Evolutionary conservation across 1,284 basidiomycete species (phyloP), one percentile per base, ranked within the genome.

Genomic region (Ustilago tritici): DNA sequence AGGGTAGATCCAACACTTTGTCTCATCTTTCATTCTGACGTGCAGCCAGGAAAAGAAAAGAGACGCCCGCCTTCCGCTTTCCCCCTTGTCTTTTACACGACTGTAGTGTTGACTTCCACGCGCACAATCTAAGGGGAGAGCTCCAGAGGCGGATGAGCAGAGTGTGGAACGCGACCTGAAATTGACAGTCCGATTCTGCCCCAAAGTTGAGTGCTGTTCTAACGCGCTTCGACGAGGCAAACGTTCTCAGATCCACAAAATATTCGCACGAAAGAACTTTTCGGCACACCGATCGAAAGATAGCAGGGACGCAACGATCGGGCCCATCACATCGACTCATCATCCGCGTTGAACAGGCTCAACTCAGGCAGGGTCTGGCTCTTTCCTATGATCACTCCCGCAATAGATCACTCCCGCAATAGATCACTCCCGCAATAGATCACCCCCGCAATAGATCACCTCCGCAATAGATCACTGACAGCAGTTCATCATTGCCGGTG

Each of bases 401-500:
- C 70, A 72, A 60, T 55, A 28, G 43, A 28, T 41, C 23, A 72
- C 70, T 65, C 67, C 70, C 70, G 70, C 70, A 72, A 60, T 55
- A 28, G 36, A 28, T 15, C 38, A 43, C 10, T 32, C 2, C 23
- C 23, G 23, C 23, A 23, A 23, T 23, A 23, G 61, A 72, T 72
- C 70, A 72, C 70, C 70, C 67, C 70, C 65, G 70, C 70, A 72
- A 60, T 55, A 28, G 61, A 72, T 72, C 70, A 72, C 70, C 70
- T 72, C 70, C 70, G 70, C 70, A 72, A 60, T 55, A 28, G 36
- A 28, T 15, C 38, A 43, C 10, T 32, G 35, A 49, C 34, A 61
- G 53, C 52, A 40, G 38, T 38, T 47, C 54, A 50, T 15, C 32
- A 31, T 14, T 49, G 38, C 35, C 6, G 15, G 17, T 15, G 7